Conservation (phyloP, 1,139 yeast genomes). For the Arxiozyma slooffiae region DNA sequence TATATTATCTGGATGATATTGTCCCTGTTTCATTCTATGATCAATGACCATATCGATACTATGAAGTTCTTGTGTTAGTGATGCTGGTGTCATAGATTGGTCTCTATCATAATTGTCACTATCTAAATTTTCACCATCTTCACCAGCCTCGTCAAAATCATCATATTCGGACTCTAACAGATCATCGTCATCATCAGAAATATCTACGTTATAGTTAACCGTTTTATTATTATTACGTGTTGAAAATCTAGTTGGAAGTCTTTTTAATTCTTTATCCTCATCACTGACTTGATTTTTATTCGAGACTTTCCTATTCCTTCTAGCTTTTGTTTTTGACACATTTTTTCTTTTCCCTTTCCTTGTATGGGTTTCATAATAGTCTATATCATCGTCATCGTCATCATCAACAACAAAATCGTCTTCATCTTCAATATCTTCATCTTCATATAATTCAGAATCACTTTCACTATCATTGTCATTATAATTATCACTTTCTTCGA, state of each 20-base stretch:
- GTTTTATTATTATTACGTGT: slow-evolving; percentile 58
- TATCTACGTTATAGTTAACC: slow-evolving; percentile 70
- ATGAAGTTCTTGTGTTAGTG: slow-evolving; percentile 19
- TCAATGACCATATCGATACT: slow-evolving; percentile 35
- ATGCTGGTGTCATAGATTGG: slow-evolving; percentile 25
- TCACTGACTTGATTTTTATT: slow-evolving; percentile 8
- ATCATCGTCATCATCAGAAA: slow-evolving; percentile 56
- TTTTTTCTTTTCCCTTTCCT: slow-evolving; percentile 19
- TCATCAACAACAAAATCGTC: slow-evolving; percentile 19
- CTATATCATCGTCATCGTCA: slow-evolving; percentile 22
- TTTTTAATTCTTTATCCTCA: slow-evolving; percentile 11
- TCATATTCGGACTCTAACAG: slow-evolving; percentile 44
- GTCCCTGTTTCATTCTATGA: slow-evolving; percentile 26
- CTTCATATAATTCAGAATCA: slow-evolving; percentile 21
- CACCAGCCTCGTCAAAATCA: slow-evolving; percentile 29
- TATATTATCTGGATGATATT: slow-evolving; percentile 31
- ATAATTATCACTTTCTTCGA: slow-evolving; percentile 13
- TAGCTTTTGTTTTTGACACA: slow-evolving; percentile 11
- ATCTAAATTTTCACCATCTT: slow-evolving; percentile 15
- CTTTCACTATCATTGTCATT: slow-evolving; percentile 21
- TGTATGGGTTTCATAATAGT: slow-evolving; percentile 23
- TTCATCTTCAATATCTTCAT: slow-evolving; percentile 22
- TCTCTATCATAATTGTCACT: slow-evolving; percentile 33
- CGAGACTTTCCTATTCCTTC: slow-evolving; percentile 10
- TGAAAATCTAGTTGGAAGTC: slow-evolving; percentile 53